Percentiles rank a stretch among this genome's conserved stretches.
These are phyloP conservation scores for Tricholoma sp. DNA, from an alignment of 768 basidiomycete genomes.

Conservation along the genomic window DNA sequence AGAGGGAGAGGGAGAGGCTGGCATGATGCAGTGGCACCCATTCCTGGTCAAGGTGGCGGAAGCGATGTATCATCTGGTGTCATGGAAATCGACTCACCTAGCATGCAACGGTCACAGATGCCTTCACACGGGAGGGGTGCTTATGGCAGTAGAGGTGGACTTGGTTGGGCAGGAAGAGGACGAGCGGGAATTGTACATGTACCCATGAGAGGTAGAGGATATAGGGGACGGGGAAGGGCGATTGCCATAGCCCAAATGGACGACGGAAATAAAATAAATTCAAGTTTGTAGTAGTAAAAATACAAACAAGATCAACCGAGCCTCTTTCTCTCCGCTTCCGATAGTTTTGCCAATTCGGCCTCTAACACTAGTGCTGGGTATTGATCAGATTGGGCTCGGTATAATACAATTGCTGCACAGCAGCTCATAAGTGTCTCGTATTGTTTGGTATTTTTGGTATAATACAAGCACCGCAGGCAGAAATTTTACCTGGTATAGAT, in stretches of 20 bases:
- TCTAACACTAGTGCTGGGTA: no score
- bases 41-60: slow-evolving; percentile 7
- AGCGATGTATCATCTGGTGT: not conserved
- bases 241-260: no score
- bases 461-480: no score
- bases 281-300: no score
- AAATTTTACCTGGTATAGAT: no score
- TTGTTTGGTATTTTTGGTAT: no score
- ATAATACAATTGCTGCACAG: no score
- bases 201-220: slow-evolving; percentile 4
- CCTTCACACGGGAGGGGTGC: not conserved
- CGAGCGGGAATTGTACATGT: slow-evolving; percentile 11
- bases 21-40: not conserved
- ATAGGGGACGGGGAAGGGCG: not conserved
- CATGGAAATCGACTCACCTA: slow-evolving; percentile 13
- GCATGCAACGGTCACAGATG: not conserved
- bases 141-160: not conserved
- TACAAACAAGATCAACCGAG: not conserved
- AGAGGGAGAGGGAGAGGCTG: slow-evolving; percentile 17
- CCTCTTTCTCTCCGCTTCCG: not conserved
- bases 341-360: no score
- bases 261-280: no score
- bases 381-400: no score
- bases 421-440: no score
- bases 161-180: slow-evolving; percentile 14